phyloP scores from a whole-genome alignment of 2,329 filamentous ascomycete species.

The Ophiocordyceps robertsii region DNA sequence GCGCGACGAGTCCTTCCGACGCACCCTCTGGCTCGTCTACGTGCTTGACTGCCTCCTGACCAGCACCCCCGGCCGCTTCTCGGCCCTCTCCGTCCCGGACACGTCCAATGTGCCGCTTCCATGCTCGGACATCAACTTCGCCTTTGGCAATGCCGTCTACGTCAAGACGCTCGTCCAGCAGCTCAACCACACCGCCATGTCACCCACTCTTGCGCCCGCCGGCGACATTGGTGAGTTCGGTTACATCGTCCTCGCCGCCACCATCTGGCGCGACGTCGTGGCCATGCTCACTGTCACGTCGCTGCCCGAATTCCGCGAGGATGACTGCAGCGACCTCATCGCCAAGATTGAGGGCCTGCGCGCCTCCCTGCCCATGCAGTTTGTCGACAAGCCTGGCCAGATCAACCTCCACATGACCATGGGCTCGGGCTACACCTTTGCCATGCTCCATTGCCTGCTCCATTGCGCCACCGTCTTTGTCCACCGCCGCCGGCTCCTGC shows the following conservation, averaged over 20 bases:
- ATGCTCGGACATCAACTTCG: slow-evolving; percentile 48
- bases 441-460: slow-evolving; percentile 48
- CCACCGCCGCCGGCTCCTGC: slow-evolving; percentile 44
- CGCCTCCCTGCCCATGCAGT: slow-evolving; percentile 42
- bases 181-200: slow-evolving; percentile 19
- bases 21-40: slow-evolving; percentile 49
- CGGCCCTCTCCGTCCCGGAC: slow-evolving; percentile 40
- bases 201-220: slow-evolving; percentile 23
- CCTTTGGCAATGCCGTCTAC: slow-evolving; percentile 45
- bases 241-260: slow-evolving; percentile 46
- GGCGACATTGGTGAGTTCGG: slow-evolving; percentile 47
- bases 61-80: slow-evolving; percentile 45
- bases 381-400: slow-evolving; percentile 46
- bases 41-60: slow-evolving; percentile 49
- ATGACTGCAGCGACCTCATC: slow-evolving; percentile 36
- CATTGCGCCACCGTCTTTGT: slow-evolving; percentile 49
- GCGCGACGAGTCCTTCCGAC: slow-evolving; percentile 46
- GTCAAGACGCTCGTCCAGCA: slow-evolving; percentile 41
- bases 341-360: slow-evolving; percentile 42
- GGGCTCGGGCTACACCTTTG: slow-evolving; percentile 49
- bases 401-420: slow-evolving; percentile 50
- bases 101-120: slow-evolving; percentile 42
- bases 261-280: slow-evolving; percentile 48
- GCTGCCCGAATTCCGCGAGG: slow-evolving; percentile 37
- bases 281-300: slow-evolving; percentile 45